Percentiles rank a stretch among this genome's conserved stretches.
Conservation (phyloP, 2,329 filamentous ascomycete genomes). For the Biscogniauxia marginata region DNA sequence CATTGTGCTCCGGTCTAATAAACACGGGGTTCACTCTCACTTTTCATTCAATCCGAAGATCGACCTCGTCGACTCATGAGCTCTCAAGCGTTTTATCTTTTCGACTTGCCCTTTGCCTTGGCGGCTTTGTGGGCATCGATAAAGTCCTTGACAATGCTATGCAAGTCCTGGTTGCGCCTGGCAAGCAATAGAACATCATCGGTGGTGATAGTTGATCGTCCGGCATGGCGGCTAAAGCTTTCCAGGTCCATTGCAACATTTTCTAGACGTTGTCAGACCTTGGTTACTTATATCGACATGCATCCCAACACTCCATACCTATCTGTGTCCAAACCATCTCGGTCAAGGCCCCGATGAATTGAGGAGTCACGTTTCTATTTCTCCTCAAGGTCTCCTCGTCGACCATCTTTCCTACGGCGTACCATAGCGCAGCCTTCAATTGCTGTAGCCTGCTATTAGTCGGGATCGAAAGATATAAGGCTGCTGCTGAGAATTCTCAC, state of each 20-base stretch:
- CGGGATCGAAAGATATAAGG: background rate
- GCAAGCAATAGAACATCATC: slow-evolving; percentile 88
- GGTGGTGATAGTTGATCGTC: slow-evolving; percentile 74
- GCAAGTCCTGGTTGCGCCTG: slow-evolving; percentile 81
- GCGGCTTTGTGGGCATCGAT: slow-evolving; percentile 59
- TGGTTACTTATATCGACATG: background rate
- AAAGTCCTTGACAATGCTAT: slow-evolving; percentile 69
- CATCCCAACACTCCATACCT: slow-evolving; percentile 47
- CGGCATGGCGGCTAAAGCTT: slow-evolving; percentile 69
- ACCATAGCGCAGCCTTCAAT: slow-evolving; percentile 83
- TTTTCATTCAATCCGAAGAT: background rate
- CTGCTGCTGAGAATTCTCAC: slow-evolving; percentile 14
- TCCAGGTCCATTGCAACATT: slow-evolving; percentile 57
- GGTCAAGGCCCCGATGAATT: slow-evolving; percentile 79
- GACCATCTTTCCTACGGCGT: slow-evolving; percentile 79
- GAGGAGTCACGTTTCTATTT: slow-evolving; percentile 82
- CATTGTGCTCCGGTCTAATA: background rate
- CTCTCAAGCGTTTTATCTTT: slow-evolving; percentile 21
- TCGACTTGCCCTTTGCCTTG: slow-evolving; percentile 37
- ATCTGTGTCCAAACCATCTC: slow-evolving; percentile 75
- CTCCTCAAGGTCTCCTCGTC: slow-evolving; percentile 75
- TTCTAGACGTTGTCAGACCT: slow-evolving; percentile 38
- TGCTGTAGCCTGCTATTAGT: slow-evolving; percentile 48
- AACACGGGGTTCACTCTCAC: background rate
- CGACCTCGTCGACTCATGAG: background rate